A percentile compares a stretch with the other conserved stretches of the same genome.
phyloP scores from a whole-genome alignment of 2,329 filamentous ascomycete genomes.

The Claviceps monticola region DNA sequence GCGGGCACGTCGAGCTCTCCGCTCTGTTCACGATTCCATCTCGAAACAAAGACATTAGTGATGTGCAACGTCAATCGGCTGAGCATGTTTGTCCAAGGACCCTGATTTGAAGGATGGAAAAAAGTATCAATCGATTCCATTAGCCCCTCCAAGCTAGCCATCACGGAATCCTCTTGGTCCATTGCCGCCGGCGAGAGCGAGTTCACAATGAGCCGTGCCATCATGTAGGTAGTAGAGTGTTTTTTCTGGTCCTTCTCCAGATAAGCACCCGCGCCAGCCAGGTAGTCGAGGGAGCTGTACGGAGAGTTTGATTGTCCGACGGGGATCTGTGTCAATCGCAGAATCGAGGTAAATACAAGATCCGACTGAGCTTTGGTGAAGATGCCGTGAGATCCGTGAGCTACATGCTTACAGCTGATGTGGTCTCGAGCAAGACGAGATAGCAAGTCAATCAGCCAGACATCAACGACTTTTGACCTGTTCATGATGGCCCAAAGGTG shows the following conservation, averaged over 20 bases:
- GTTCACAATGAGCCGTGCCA: slow-evolving; percentile 85
- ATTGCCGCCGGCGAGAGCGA: slow-evolving; percentile 78
- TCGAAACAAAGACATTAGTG: slow-evolving; percentile 89
- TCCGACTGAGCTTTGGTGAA: slow-evolving; percentile 88
- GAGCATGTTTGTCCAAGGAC: slow-evolving; percentile 77
- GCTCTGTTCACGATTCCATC: slow-evolving; percentile 90
- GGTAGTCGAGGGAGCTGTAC: slow-evolving; percentile 74
- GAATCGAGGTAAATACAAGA: slow-evolving; percentile 79
- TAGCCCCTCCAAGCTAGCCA: slow-evolving; percentile 76
- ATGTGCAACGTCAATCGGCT: slow-evolving; percentile 86
- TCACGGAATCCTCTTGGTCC: slow-evolving; percentile 61
- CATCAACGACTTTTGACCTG: slow-evolving; percentile 75
- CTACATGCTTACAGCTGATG: slow-evolving; percentile 57
- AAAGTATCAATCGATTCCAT: slow-evolving; percentile 96
- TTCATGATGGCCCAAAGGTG: slow-evolving; percentile 92
- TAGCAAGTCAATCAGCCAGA: slow-evolving; percentile 77
- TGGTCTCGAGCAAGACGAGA: slow-evolving; percentile 80
- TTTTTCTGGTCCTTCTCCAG: slow-evolving; percentile 89
- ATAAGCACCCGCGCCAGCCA: slow-evolving; percentile 70
- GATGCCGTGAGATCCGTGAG: slow-evolving; percentile 76
- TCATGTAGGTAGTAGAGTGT: slow-evolving; percentile 81
- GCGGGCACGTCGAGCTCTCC: slow-evolving; percentile 79
- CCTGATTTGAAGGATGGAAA: slow-evolving; percentile 95
- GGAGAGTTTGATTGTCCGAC: slow-evolving; percentile 92
- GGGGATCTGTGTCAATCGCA: slow-evolving; percentile 85